Base-by-base conservation (phyloP, 1,284 basidiomycete species). In the Tylopilus sp. region DNA sequence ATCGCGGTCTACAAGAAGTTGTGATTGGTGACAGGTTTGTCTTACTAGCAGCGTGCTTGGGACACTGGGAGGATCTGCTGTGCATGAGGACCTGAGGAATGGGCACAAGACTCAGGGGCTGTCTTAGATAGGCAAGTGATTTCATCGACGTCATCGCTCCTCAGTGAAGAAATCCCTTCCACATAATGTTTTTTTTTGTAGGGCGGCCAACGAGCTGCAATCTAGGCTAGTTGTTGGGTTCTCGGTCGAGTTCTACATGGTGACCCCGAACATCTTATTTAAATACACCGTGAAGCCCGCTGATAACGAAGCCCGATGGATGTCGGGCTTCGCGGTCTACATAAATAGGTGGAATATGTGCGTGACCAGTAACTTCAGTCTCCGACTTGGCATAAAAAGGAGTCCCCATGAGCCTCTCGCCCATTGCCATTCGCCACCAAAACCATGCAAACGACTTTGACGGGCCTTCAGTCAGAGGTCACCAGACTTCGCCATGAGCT, bases 401-500 rank as follows among this genome's bases (percentile, higher is more conserved):
- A 34, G 7, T n/a, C 33, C 33, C 15, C 8, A 17, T 21, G 5
- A 37, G 36, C n/a, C n/a, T 28, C 28, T 11, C n/a, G 8, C 42
- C 39, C 38, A 35, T 48, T 46, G 18, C 15, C n/a, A 17, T 12
- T 17, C 34, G 17, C n/a, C 29, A 17, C 21, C 3, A 14, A 24
- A 3, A 52, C 7, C 46, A 68, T 67, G 66, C n/a, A 48, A 37
- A 15, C 52, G 0, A 46, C 47, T 17, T 3, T 42, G 29, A 40
- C 48, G n/a, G 44, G 59, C 2, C 73, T 82, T 52, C 72, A 81
- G 50, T 71, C 74, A 37, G 76, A 84, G 63, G 68, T 83, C 36
- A 67, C 71, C 59, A 77, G 74, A 59, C 78, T 83, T 53, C 75
- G 72, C 36, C 71, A 78, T 48, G 74, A 83, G 62, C 59, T 85